Conservation (phyloP, 441 rosid genomes). For the Jatropha podagrica region DNA sequence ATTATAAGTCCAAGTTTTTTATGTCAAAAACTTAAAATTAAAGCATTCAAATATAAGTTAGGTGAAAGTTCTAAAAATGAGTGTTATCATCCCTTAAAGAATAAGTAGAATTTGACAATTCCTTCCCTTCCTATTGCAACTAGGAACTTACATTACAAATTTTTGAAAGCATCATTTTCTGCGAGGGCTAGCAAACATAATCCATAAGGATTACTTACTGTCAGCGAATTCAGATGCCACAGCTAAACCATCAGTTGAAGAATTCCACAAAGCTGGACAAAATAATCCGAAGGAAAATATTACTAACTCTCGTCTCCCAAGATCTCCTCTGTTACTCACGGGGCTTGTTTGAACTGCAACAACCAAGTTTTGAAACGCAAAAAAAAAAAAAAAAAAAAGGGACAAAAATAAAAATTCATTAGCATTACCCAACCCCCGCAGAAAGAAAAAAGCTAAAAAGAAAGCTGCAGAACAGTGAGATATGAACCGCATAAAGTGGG, state of each 20-base stretch:
- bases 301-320: constrained; percentile 55
- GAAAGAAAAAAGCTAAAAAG: neutral
- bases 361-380: neutral
- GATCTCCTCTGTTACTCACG: constrained; percentile 17
- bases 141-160: too few species aligned
- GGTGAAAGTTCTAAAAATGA: too few species aligned
- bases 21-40: too few species aligned
- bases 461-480: neutral
- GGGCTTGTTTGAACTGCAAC: constrained; percentile 31
- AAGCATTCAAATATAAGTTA: too few species aligned
- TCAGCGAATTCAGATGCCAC: constrained; percentile 73
- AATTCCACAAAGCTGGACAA: constrained; percentile 35
- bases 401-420: too few species aligned
- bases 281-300: constrained; percentile 48
- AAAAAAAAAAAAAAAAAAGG: too few species aligned
- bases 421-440: neutral
- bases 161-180: too few species aligned
- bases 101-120: too few species aligned
- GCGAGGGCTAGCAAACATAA: too few species aligned
- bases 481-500: neutral
- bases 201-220: constrained; percentile 40
- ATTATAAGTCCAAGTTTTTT: too few species aligned
- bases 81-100: too few species aligned
- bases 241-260: constrained; percentile 37
- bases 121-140: too few species aligned